phyloP scores from a whole-genome alignment of 192 early-diverging fungal species.

The Coemansia sp. region DNA sequence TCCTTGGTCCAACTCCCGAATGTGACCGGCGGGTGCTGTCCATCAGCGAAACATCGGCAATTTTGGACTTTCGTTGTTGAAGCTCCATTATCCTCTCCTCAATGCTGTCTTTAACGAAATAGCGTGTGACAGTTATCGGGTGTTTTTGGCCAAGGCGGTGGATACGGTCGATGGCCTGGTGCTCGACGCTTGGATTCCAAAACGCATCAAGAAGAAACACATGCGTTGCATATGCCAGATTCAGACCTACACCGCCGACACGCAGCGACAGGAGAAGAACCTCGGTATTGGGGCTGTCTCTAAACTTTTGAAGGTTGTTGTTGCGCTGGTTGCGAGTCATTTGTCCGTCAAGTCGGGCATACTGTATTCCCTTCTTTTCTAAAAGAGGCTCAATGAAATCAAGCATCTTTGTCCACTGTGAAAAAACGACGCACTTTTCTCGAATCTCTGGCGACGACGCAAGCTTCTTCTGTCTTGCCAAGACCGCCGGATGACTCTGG shows the following conservation, averaged over 20 bases:
- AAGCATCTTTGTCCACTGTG: conserved; percentile 90
- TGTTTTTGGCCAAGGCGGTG: conserved; percentile 74
- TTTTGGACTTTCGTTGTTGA: conserved; percentile 75
- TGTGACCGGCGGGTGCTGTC: conserved; percentile 37
- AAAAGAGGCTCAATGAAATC: conserved; percentile 68
- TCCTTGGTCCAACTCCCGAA: conserved; percentile 9
- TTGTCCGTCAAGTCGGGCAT: conserved; percentile 80
- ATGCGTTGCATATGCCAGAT: conserved; percentile 71
- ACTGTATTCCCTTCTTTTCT: conserved; percentile 57
- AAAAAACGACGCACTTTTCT: conserved; percentile 89
- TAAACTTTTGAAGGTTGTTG: conserved; percentile 63
- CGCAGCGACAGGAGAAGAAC: conserved; percentile 70
- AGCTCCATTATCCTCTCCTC: conserved; percentile 86
- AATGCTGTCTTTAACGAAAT: conserved; percentile 70
- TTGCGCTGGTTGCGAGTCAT: conserved; percentile 65
- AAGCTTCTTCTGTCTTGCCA: conserved; percentile 26
- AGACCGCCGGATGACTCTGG: conserved; percentile 34
- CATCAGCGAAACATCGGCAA: conserved; percentile 54
- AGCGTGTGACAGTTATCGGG: conserved; percentile 67
- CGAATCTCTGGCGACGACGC: conserved; percentile 11
- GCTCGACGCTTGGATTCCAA: conserved; percentile 79
- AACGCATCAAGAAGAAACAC: conserved; percentile 76
- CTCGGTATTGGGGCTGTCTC: conserved; percentile 57
- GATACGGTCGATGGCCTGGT: conserved; percentile 81
- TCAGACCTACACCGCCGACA: conserved; percentile 74